Conservation (phyloP, 2,329 filamentous ascomycete species). For the Phoma sp. region DNA sequence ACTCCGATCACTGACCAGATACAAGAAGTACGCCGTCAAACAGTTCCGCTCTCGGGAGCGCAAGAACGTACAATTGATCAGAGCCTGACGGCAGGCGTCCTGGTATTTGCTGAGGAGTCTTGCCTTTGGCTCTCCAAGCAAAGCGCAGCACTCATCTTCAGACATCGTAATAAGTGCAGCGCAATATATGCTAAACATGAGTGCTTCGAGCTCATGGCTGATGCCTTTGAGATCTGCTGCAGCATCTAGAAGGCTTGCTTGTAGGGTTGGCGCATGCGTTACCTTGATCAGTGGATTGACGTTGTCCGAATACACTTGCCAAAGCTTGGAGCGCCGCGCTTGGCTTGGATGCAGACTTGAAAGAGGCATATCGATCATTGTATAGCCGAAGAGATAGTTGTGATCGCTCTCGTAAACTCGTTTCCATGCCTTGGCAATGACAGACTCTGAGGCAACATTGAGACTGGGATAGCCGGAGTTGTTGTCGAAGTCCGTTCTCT, state of each 20-base stretch:
- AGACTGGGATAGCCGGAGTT: constrained; percentile 9
- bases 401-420: constrained; percentile 50
- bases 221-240: constrained; percentile 57
- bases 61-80: constrained; percentile 63
- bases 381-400: constrained; percentile 61
- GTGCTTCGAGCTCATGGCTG: constrained; percentile 64
- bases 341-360: constrained; percentile 68
- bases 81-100: constrained; percentile 67
- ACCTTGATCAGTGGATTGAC: constrained; percentile 43
- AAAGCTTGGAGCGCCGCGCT: constrained; percentile 71
- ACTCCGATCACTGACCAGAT: constrained; percentile 53
- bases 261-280: constrained; percentile 37
- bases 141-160: constrained; percentile 59
- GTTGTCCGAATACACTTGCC: constrained; percentile 71
- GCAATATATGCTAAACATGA: constrained; percentile 47
- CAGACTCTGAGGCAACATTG: constrained; percentile 17
- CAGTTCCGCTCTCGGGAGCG: constrained; percentile 62
- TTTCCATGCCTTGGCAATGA: constrained; percentile 56
- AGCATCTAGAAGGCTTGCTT: constrained; percentile 69
- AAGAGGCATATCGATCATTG: constrained; percentile 63
- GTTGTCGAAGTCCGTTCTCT: constrained; percentile 3
- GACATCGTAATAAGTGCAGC: constrained; percentile 57
- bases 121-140: constrained; percentile 60
- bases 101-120: constrained; percentile 63
- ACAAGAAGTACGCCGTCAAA: constrained; percentile 62